Conservation (phyloP, 2,329 filamentous ascomycete genomes). For the Penicillium sclerotiorum region DNA sequence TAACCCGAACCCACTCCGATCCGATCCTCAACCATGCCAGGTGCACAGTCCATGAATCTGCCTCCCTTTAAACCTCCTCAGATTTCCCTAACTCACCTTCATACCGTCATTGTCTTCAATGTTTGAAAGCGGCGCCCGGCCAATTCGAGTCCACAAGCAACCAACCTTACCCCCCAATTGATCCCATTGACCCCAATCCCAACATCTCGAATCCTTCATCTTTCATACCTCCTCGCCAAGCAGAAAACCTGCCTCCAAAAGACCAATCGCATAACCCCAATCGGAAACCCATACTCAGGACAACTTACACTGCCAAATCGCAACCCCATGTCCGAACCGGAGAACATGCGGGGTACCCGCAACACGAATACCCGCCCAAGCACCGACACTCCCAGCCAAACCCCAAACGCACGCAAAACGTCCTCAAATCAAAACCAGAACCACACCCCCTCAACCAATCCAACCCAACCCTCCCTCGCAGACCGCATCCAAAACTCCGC, state of each 20-base stretch:
- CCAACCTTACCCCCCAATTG: no score
- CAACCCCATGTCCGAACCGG: slow-evolving; percentile 13
- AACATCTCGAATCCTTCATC: neutral
- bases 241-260: no score
- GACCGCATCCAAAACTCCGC: slow-evolving; percentile 38
- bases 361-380: slow-evolving; percentile 2
- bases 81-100: no score
- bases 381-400: neutral
- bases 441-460: neutral
- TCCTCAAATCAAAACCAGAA: neutral
- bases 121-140: no score
- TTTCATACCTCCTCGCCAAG: no score
- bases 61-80: no score
- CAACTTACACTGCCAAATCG: no score
- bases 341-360: slow-evolving; percentile 20
- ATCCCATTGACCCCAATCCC: neutral
- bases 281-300: neutral
- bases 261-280: no score
- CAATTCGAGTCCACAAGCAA: no score
- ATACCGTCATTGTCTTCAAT: neutral
- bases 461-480: slow-evolving; percentile 26
- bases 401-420: neutral
- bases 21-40: no score
- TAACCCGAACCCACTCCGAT: no score
- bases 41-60: no score